Percentiles rank a stretch among this genome's conserved stretches.
These are phyloP conservation scores for Ustilaginoidea virens DNA, from an alignment of 2,329 filamentous ascomycete genomes.

Conservation along the genomic window DNA sequence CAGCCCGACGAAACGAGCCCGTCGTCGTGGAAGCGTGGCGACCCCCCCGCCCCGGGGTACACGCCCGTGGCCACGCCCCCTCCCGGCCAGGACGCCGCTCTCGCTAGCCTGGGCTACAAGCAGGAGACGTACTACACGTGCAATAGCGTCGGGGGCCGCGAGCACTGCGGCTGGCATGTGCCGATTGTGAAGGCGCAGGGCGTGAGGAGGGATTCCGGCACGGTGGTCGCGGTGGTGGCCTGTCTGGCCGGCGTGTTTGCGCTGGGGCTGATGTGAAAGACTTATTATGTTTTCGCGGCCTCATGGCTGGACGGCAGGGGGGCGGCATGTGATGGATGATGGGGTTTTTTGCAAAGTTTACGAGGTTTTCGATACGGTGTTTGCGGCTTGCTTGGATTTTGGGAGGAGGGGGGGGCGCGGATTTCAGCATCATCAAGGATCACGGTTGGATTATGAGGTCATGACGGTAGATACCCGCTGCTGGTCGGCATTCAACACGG, in stretches of 20 bases:
- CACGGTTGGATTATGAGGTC: background rate
- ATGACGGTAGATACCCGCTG: conserved; percentile 5
- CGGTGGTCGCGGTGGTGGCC: conserved; percentile 9
- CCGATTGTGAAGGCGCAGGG: conserved; percentile 14
- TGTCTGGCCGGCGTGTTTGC: conserved; percentile 12
- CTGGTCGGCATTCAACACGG: conserved; percentile 5
- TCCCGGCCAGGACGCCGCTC: conserved; percentile 14
- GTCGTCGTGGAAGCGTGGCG: background rate
- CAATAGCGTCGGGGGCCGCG: conserved; percentile 13
- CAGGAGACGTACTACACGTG: conserved; percentile 21
- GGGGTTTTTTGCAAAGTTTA: no score
- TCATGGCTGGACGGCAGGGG: no score
- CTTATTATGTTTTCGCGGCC: no score
- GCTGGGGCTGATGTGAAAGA: conserved; percentile 10
- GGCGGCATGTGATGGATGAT: no score
- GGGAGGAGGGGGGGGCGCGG: background rate
- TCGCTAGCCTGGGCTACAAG: conserved; percentile 15
- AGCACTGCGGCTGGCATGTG: conserved; percentile 21
- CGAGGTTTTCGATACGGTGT: background rate
- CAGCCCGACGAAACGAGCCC: background rate
- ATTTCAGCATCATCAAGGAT: no score
- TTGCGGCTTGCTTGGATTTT: background rate
- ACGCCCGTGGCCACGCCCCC: conserved; percentile 16
- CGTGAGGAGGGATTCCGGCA: conserved; percentile 9
- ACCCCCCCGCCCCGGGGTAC: conserved; percentile 10